Evolutionary conservation across 2,329 filamentous ascomycete species (phyloP), one percentile per base, ranked within the genome.

Genomic region (Ophiosphaerella herpotricha): DNA sequence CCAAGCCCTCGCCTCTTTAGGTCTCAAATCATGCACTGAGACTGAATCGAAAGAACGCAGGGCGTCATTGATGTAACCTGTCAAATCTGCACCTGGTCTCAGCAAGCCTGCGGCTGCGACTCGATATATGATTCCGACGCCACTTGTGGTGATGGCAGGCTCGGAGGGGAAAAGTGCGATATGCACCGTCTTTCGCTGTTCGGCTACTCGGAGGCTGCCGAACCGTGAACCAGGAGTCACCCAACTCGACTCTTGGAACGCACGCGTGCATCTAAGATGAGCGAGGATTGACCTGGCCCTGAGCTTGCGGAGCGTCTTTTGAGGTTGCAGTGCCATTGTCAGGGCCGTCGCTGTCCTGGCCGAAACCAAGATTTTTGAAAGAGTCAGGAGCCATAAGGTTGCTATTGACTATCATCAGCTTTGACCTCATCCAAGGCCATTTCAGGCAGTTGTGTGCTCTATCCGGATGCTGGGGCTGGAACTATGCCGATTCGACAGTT

Each of bases 371-470:
- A 68, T 99, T 99, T 74, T 89, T 91, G 75, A 97, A 94, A 52
- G 96, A 90, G 68, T 99, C 94, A 61, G 84, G 90, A 7, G 92
- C 92, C 94, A 99, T 99, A 29, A 99, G 78, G 69, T 97, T 97
- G 61, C 91, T 73, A 50, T 58, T 35, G 41, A 32, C 16, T 48
- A 26, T 39, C 18, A 58, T 71, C 58, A 72, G 67, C 48, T 32
- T 40, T 35, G 13, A 43, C 44, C 23, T 50, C 37, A 24, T 39
- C 43, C n/a, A 43, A 37, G 21, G 32, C 52, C 55, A 47, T 50
- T 56, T 43, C 37, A 23, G 53, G 47, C 31, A 47, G 36, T 43
- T 42, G 47, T 52, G 44, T 29, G 41, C 54, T 48, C 44, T 38
- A 43, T 51, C 64, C 61, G 61, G 62, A 50, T 61, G 55, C 51